Evolutionary conservation across 371 early-diverging fungal genomes (phyloP).

Genomic region (Mucor plumbeus): DNA sequence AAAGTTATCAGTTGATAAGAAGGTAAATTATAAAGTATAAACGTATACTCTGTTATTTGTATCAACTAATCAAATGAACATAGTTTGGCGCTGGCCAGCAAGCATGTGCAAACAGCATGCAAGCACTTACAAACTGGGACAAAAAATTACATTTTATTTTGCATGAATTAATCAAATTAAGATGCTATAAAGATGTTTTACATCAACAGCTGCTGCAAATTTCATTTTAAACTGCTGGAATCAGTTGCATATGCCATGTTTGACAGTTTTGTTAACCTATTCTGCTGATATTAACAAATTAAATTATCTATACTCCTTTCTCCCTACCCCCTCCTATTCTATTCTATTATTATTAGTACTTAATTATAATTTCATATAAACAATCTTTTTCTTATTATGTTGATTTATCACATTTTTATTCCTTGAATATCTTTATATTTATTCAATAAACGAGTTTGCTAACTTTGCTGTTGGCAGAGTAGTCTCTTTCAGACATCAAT

Average conservation of each 20-base stretch:
- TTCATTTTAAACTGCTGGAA: slow-evolving; percentile 1
- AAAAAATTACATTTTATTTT: slow-evolving; percentile 23
- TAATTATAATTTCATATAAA: not conserved
- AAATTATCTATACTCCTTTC: not conserved
- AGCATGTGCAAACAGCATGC: slow-evolving; percentile 14
- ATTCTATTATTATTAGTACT: not conserved
- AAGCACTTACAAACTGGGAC: slow-evolving; percentile 28
- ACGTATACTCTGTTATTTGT: not conserved
- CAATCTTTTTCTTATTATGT: not conserved
- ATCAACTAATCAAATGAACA: too few species aligned
- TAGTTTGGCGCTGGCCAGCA: slow-evolving; percentile 14
- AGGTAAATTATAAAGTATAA: slow-evolving; percentile 10
- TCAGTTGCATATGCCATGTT: not conserved
- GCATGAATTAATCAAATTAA: slow-evolving; percentile 21
- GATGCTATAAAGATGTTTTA: slow-evolving; percentile 21
- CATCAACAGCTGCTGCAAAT: not conserved
- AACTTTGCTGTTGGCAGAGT: too few species aligned
- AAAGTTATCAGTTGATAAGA: slow-evolving; percentile 17
- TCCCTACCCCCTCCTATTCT: not conserved
- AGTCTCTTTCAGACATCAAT: too few species aligned
- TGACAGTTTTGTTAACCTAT: not conserved
- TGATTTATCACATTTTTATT: too few species aligned
- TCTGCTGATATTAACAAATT: not conserved
- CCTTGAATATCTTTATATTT: too few species aligned
- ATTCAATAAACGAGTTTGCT: too few species aligned